Conservation (phyloP, 176 grass and related monocot genomes). For the Neostapfia colusana region DNA sequence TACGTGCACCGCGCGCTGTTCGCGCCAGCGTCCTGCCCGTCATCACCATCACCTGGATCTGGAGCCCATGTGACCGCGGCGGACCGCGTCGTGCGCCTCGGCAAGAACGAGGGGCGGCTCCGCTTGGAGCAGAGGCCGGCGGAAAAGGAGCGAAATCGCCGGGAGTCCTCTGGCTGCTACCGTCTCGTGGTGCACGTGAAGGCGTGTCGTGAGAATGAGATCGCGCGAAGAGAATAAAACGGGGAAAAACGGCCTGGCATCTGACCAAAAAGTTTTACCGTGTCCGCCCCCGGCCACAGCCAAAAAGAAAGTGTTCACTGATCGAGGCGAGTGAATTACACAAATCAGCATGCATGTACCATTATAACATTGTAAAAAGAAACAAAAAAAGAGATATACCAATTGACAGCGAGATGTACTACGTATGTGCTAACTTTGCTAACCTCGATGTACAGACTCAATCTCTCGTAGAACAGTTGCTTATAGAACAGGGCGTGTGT, state of each 20-base stretch:
- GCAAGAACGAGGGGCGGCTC: background rate
- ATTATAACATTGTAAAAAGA: too few species aligned
- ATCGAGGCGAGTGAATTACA: background rate
- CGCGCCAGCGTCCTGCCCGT: background rate
- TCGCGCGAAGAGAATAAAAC: slow-evolving; percentile 17
- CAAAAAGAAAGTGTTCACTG: background rate
- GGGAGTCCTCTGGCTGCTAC: background rate
- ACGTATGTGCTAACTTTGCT: too few species aligned
- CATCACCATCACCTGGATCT: background rate
- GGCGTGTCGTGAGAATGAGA: background rate
- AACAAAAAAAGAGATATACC: too few species aligned
- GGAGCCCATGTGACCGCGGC: background rate
- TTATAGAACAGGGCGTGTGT: too few species aligned
- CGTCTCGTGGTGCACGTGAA: slow-evolving; percentile 7
- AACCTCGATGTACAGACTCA: too few species aligned
- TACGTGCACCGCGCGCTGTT: background rate
- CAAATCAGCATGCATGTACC: too few species aligned
- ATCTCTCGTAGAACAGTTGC: too few species aligned
- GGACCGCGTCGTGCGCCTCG: background rate
- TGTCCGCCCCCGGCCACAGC: background rate
- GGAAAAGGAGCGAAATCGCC: background rate
- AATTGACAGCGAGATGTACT: too few species aligned
- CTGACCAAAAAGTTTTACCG: too few species aligned
- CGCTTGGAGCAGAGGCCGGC: too few species aligned
- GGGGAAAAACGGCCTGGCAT: too few species aligned